phyloP scores from a whole-genome alignment of 345 rosid species.

The Citrus sp. region DNA sequence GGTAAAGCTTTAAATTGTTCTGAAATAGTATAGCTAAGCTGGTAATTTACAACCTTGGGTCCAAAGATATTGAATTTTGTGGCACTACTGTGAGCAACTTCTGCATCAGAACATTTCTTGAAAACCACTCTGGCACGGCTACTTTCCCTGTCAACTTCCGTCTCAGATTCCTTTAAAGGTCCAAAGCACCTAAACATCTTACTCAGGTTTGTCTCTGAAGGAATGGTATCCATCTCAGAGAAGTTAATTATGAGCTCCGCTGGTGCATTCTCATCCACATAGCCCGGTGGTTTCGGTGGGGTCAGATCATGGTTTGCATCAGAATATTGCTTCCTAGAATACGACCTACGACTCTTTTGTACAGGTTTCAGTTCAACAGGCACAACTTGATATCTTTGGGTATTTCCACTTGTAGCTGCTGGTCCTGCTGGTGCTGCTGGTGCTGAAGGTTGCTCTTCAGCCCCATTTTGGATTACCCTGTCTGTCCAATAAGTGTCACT shows the following conservation, averaged over 20 bases:
- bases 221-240: slow-evolving; percentile 57
- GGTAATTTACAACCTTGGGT: slow-evolving; percentile 59
- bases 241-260: slow-evolving; percentile 83
- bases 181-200: slow-evolving; percentile 87
- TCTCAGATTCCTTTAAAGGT: slow-evolving; percentile 68
- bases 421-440: not conserved
- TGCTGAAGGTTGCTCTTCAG: slow-evolving; percentile 62
- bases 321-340: slow-evolving; percentile 55
- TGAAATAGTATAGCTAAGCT: slow-evolving; percentile 59
- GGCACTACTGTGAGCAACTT: slow-evolving; percentile 77
- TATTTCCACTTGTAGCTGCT: slow-evolving; percentile 22
- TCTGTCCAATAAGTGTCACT: slow-evolving; percentile 95
- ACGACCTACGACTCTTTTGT: slow-evolving; percentile 53
- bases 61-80: slow-evolving; percentile 78
- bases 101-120: slow-evolving; percentile 68
- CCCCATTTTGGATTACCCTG: slow-evolving; percentile 78
- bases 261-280: slow-evolving; percentile 58
- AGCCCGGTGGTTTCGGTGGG: slow-evolving; percentile 45
- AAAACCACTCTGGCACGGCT: slow-evolving; percentile 90
- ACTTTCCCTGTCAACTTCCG: slow-evolving; percentile 64
- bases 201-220: slow-evolving; percentile 68
- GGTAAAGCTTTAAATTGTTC: slow-evolving; percentile 48
- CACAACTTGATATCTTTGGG: slow-evolving; percentile 42
- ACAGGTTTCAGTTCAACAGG: slow-evolving; percentile 53
- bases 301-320: slow-evolving; percentile 35